Conservation (phyloP, 1,139 yeast species). For the Taphrina betulina region DNA sequence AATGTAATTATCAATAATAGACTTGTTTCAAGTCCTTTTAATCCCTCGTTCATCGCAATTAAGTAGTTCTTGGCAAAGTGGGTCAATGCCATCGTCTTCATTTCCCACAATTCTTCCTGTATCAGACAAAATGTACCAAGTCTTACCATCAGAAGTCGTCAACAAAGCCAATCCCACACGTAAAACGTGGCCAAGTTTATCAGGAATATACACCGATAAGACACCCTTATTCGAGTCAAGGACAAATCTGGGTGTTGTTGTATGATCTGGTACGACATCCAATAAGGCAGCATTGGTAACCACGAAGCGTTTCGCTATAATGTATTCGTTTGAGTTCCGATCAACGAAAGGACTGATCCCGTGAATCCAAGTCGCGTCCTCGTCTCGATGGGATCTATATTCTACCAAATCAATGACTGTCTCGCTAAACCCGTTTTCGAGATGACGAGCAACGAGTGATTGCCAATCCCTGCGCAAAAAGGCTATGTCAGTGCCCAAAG, state of each 20-base stretch:
- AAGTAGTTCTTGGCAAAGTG: constrained; percentile 6
- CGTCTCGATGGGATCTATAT: not conserved
- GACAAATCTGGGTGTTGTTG: not conserved
- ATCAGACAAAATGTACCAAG: constrained; percentile 7
- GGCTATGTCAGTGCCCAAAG: not conserved
- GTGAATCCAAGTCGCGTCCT: constrained; percentile 2
- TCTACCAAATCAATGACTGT: not conserved
- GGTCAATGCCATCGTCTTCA: constrained; percentile 11
- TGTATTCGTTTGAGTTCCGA: not conserved
- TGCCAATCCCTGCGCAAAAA: not conserved
- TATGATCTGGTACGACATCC: no score
- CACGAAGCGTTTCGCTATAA: constrained; percentile 7
- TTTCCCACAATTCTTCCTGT: constrained; percentile 18
- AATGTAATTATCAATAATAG: no score
- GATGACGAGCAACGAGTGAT: not conserved
- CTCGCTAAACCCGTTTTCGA: no score
- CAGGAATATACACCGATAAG: constrained; percentile 2
- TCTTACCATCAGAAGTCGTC: constrained; percentile 13
- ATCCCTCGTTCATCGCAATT: constrained; percentile 18
- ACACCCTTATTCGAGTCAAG: not conserved
- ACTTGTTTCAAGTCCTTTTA: no score
- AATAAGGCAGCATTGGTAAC: constrained; percentile 5
- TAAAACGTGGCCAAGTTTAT: not conserved
- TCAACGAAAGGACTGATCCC: constrained; percentile 8
- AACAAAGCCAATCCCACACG: constrained; percentile 11